phyloP scores from a whole-genome alignment of 768 basidiomycete species.

The Hemileccinum rubropunctum region DNA sequence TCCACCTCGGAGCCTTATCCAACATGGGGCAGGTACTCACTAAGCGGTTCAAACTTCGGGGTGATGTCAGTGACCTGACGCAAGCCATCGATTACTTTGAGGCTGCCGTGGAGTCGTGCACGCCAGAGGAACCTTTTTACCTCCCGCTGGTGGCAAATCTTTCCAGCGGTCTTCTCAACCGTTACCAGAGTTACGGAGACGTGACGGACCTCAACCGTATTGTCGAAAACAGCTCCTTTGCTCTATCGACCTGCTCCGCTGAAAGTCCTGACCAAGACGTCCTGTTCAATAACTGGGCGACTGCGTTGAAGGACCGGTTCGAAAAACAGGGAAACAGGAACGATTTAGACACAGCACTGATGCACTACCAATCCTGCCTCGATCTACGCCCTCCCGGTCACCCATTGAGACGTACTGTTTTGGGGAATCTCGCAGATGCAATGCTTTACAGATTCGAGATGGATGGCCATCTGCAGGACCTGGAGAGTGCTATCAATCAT shows the following conservation, averaged over 20 bases:
- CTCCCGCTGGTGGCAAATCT: constrained; percentile 17
- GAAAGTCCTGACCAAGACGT: constrained; percentile 14
- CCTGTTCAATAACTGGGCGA: constrained; percentile 22
- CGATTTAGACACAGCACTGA: constrained; percentile 20
- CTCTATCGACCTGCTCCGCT: constrained; percentile 2
- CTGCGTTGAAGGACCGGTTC: constrained; percentile 18
- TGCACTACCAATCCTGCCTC: constrained; percentile 14
- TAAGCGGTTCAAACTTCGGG: constrained; percentile 21
- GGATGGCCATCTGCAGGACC: constrained; percentile 21
- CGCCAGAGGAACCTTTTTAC: constrained; percentile 13
- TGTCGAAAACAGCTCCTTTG: constrained; percentile 10
- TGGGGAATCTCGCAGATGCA: constrained; percentile 22
- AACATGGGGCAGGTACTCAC: constrained; percentile 18
- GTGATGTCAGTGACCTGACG: constrained; percentile 18
- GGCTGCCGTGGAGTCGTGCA: constrained; percentile 7
- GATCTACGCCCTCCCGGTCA: constrained; percentile 22
- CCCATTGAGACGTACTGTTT: constrained; percentile 3
- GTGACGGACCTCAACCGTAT: constrained; percentile 17
- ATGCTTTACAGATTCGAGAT: constrained; percentile 23
- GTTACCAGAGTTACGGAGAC: constrained; percentile 19
- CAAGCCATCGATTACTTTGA: constrained; percentile 19
- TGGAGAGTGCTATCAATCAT: constrained; percentile 18
- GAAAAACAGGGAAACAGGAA: constrained; percentile 5
- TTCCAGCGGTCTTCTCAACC: constrained; percentile 16
- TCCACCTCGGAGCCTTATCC: constrained; percentile 12